Evolutionary conservation across 208 protist species (phyloP), one percentile per base, ranked within the genome.

Genomic region (Trypanosoma brucei): DNA sequence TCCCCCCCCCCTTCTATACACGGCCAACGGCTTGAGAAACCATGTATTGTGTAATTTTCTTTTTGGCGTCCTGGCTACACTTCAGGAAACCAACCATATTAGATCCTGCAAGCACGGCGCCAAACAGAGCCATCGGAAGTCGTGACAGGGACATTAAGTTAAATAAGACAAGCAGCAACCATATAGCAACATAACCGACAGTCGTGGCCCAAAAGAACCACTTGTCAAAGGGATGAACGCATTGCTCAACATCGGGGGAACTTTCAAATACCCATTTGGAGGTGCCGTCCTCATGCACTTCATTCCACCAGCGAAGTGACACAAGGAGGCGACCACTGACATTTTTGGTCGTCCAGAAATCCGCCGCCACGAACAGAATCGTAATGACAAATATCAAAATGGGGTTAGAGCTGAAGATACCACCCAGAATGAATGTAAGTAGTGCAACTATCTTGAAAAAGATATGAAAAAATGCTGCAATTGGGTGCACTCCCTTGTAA

Each of bases 291-390:
- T 96, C 91, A 48, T 81, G 78, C 37, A 98, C 83, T 62, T 98
- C 85, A 70, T 96, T 98, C 93, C 96, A 98, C 92, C 92, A 97
- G 50, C 95, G 82, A 69, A 98, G 83, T 30, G 85, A 81, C 1
- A 97, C 96, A 0, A 98, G 70, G 35, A 98, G 55, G 22, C 96
- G 86, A 3, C 96, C 96, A 3, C 88, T 94, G 30, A 98, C 79
- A 68, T 98, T 98, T 78, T 98, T 98, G 3, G 93, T 94, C 13
- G 79, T 88, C 96, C 95, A 98, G 70, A 98, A 98, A 66, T 98
- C 96, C 7, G 85, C 84, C 13, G 94, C 91, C 30, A 84, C 63
- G 13, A 95, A 76, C 7, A 98, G 65, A 6, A 96, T 80, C 11
- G 91, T 85, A 38, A 96, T 67, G 59, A 98, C 83, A 70, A 97